Percentiles rank a stretch among this genome's conserved stretches.
Evolutionary conservation across 2,329 filamentous ascomycete genomes (phyloP).

Genomic region (Colletotrichum spinosum): DNA sequence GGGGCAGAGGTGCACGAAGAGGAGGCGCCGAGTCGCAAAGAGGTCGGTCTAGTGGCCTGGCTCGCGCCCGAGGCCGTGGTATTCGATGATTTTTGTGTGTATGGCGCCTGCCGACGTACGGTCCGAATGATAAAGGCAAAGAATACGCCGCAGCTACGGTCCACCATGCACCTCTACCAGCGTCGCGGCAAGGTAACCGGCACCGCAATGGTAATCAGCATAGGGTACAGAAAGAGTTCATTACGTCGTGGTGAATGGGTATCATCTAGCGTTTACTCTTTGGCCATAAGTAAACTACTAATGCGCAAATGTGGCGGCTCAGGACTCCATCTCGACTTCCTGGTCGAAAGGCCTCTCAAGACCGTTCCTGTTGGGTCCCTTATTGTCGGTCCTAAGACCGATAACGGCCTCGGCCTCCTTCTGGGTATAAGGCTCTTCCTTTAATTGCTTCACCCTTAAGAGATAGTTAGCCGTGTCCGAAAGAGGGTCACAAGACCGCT

Average conservation of each 20-base stretch:
- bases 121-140: neutral
- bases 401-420: constrained; percentile 86
- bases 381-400: constrained; percentile 79
- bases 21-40: constrained; percentile 47
- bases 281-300: constrained; percentile 10
- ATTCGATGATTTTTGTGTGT: constrained; percentile 47
- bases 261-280: constrained; percentile 30
- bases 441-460: constrained; percentile 80
- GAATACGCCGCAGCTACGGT: neutral
- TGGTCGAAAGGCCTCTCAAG: constrained; percentile 41
- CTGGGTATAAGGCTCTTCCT: constrained; percentile 87
- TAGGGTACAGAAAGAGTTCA: constrained; percentile 16
- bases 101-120: neutral
- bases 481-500: neutral
- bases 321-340: constrained; percentile 53
- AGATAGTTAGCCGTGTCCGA: constrained; percentile 3
- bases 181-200: too few relatives aligned
- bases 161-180: neutral
- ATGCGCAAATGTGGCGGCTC: constrained; percentile 7
- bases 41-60: constrained; percentile 59
- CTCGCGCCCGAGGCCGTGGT: constrained; percentile 58
- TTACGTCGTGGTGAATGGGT: constrained; percentile 30
- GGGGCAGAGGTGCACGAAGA: constrained; percentile 43
- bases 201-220: neutral
- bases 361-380: constrained; percentile 45